A percentile compares a stretch with the other conserved stretches of the same genome.
phyloP scores from a whole-genome alignment of 73 alveolate species.

The Urostyla sp. region DNA sequence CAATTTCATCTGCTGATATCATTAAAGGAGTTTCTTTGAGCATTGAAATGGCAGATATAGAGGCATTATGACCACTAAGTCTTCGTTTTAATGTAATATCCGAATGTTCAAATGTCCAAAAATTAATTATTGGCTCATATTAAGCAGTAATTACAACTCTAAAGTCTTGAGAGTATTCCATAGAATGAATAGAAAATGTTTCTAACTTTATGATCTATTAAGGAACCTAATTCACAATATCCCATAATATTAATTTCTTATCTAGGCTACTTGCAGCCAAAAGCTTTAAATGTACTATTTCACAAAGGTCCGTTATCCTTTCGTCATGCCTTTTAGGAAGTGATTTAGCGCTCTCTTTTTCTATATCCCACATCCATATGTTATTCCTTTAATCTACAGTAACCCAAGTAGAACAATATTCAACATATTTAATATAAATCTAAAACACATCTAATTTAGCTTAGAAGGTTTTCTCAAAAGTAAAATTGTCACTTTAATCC shows the following conservation, averaged over 20 bases:
- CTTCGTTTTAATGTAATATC: constrained; percentile 57
- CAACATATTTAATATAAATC: constrained; percentile 60
- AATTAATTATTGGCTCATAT: constrained; percentile 61
- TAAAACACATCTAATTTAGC: constrained; percentile 56
- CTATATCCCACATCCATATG: constrained; percentile 64
- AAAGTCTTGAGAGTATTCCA: constrained; percentile 66
- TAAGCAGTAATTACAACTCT: constrained; percentile 67
- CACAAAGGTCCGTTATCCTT: constrained; percentile 68
- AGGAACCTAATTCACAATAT: constrained; percentile 33
- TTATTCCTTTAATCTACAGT: constrained; percentile 56
- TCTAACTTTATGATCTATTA: constrained; percentile 53
- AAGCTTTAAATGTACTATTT: constrained; percentile 48
- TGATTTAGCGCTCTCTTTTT: constrained; percentile 46
- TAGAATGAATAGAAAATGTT: constrained; percentile 63
- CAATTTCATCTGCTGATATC: constrained; percentile 74
- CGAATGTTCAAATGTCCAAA: constrained; percentile 69
- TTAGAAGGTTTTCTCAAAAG: constrained; percentile 62
- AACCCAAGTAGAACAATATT: constrained; percentile 65
- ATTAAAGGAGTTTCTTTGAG: constrained; percentile 65
- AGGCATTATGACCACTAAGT: constrained; percentile 70
- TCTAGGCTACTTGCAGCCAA: constrained; percentile 67
- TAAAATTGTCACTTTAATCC: constrained; percentile 66
- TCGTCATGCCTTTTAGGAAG: constrained; percentile 65
- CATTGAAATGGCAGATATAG: constrained; percentile 59
- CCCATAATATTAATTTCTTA: constrained; percentile 68